phyloP scores from a whole-genome alignment of 768 basidiomycete genomes.

The Russula virescens region DNA sequence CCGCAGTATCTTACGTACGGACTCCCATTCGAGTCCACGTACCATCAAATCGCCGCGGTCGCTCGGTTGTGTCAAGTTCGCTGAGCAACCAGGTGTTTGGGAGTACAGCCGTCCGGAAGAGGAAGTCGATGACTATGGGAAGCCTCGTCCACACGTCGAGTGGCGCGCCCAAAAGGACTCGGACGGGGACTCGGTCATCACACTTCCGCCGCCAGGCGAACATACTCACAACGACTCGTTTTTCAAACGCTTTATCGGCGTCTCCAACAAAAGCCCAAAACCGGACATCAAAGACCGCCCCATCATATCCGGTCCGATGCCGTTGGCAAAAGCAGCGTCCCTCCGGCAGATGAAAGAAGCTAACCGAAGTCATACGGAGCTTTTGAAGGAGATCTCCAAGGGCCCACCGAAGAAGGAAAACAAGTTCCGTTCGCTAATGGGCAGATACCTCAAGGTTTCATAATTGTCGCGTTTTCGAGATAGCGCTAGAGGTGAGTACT shows the following conservation, averaged over 20 bases:
- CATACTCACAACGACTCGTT: conserved; percentile 22
- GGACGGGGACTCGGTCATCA: conserved; percentile 23
- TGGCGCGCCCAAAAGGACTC: conserved; percentile 13
- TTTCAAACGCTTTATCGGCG: conserved; percentile 26
- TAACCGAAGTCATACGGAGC: conserved; percentile 16
- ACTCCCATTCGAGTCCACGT: conserved; percentile 14
- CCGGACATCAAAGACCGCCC: conserved; percentile 26
- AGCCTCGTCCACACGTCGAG: conserved; percentile 3
- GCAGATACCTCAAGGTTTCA: conserved; percentile 19
- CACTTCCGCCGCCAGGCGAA: conserved; percentile 27
- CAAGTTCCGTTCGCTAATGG: conserved; percentile 30
- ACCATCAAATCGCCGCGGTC: conserved; percentile 16
- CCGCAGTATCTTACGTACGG: conserved; percentile 24
- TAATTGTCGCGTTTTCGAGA: conserved; percentile 5
- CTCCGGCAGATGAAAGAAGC: conserved; percentile 20
- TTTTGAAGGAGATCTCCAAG: conserved; percentile 16
- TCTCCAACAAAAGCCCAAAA: conserved; percentile 19
- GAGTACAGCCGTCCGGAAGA: conserved; percentile 17
- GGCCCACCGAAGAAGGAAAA: conserved; percentile 26
- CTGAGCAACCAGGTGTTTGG: conserved; percentile 17
- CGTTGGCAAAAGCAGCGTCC: conserved; percentile 26
- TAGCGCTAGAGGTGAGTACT: conserved; percentile 16
- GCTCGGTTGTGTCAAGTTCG: conserved; percentile 25
- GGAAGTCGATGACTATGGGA: neutral
- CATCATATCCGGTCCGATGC: conserved; percentile 33